These are phyloP conservation scores for Yamadazyma spencermartinsiae DNA, from an alignment of 1,139 yeast genomes.

Conservation along the genomic window DNA sequence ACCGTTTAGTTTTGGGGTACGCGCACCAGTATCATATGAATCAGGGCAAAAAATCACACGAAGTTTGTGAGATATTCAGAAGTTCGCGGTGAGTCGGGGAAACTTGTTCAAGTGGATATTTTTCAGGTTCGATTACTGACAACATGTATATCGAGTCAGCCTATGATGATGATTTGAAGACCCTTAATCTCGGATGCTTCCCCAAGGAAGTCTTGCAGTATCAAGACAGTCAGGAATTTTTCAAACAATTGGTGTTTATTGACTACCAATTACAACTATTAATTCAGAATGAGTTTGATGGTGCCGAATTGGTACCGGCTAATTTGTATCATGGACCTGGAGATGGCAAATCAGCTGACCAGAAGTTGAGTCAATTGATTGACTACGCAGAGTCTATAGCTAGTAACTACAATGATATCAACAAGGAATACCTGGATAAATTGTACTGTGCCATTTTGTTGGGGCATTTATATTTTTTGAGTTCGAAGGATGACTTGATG, in stretches of 20 bases:
- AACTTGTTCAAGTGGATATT: not conserved
- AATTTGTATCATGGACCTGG: slow-evolving; percentile 15
- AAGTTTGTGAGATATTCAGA: slow-evolving; percentile 1
- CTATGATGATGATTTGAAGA: slow-evolving; percentile 14
- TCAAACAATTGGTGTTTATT: slow-evolving; percentile 38
- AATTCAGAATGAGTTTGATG: slow-evolving; percentile 33
- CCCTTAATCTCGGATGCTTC: slow-evolving; percentile 41
- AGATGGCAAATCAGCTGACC: slow-evolving; percentile 20
- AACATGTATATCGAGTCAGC: slow-evolving; percentile 15
- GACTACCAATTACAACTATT: slow-evolving; percentile 43
- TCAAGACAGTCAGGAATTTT: slow-evolving; percentile 36
- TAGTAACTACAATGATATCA: slow-evolving; percentile 27
- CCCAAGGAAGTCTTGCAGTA: slow-evolving; percentile 36
- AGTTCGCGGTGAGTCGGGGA: not conserved
- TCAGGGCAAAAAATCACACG: slow-evolving; percentile 1
- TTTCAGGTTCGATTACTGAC: not conserved
- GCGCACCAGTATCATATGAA: slow-evolving; percentile 2
- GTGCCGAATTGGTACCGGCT: slow-evolving; percentile 28
- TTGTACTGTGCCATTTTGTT: slow-evolving; percentile 35
- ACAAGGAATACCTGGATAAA: slow-evolving; percentile 30
- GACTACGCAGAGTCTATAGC: slow-evolving; percentile 30
- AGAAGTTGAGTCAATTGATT: slow-evolving; percentile 31
- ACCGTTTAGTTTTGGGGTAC: not conserved
- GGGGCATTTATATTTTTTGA: slow-evolving; percentile 38
- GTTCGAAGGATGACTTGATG: slow-evolving; percentile 27